phyloP scores from a whole-genome alignment of 139 green algal species.

The Chlamydomonas schloesseri region DNA sequence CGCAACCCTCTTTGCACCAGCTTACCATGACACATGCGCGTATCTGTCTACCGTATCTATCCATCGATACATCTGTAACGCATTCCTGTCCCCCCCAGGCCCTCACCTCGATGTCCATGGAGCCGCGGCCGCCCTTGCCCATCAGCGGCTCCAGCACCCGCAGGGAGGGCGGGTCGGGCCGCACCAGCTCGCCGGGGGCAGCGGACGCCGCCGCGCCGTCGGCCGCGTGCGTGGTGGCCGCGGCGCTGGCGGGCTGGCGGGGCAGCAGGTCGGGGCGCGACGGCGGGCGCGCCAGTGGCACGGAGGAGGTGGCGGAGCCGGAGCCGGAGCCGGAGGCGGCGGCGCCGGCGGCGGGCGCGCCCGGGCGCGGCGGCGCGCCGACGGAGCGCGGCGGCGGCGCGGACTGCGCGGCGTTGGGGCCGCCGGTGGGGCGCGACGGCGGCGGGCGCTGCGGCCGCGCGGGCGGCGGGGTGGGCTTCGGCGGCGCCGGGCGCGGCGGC shows the following conservation, averaged over 20 bases:
- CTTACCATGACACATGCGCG: too few relatives aligned
- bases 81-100: too few relatives aligned
- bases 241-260: not conserved
- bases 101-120: conserved; percentile 1
- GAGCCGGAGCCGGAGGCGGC: not conserved
- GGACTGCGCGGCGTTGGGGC: too few relatives aligned
- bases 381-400: not conserved
- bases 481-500: not conserved
- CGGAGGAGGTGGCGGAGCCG: not conserved
- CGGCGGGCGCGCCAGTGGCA: not conserved
- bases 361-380: too few relatives aligned
- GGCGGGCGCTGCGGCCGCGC: not conserved
- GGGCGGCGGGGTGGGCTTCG: not conserved
- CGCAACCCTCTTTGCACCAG: too few relatives aligned
- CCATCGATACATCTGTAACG: too few relatives aligned
- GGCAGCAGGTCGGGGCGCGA: not conserved
- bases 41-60: too few relatives aligned
- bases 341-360: not conserved
- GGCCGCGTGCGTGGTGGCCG: conserved; percentile 16
- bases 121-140: not conserved
- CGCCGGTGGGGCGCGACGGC: not conserved
- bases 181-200: not conserved
- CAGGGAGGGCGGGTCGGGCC: conserved; percentile 48
- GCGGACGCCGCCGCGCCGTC: not conserved
- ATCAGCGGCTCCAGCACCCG: conserved; percentile 57